These are phyloP conservation scores for Alternaria panax DNA, from an alignment of 2,329 filamentous ascomycete species.

Conservation along the genomic window DNA sequence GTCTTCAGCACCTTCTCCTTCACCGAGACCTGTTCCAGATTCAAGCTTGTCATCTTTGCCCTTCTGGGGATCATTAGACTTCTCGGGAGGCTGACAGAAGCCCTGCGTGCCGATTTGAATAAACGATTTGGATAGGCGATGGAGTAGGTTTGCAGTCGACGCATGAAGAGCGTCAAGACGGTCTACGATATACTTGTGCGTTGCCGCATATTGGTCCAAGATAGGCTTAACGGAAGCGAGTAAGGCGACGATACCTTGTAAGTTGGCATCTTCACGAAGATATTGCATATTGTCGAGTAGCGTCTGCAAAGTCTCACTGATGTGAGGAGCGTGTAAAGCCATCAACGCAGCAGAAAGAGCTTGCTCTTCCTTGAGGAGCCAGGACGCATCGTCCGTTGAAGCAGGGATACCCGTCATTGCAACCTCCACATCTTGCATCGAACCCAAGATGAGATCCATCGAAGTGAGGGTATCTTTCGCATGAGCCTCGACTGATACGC, in stretches of 20 bases:
- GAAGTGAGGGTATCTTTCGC: slow-evolving; percentile 67
- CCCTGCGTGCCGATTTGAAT: slow-evolving; percentile 81
- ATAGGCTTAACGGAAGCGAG: slow-evolving; percentile 73
- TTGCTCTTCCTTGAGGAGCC: slow-evolving; percentile 64
- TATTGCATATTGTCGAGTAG: slow-evolving; percentile 57
- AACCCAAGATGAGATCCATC: slow-evolving; percentile 79
- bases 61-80: slow-evolving; percentile 69
- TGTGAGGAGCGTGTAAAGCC: slow-evolving; percentile 65
- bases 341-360: slow-evolving; percentile 56
- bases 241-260: slow-evolving; percentile 62
- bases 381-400: slow-evolving; percentile 67
- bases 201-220: slow-evolving; percentile 72
- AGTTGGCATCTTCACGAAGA: slow-evolving; percentile 50
- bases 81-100: slow-evolving; percentile 89
- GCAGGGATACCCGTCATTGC: slow-evolving; percentile 62
- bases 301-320: slow-evolving; percentile 57
- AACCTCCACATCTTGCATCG: slow-evolving; percentile 75
- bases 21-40: slow-evolving; percentile 89
- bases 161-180: slow-evolving; percentile 71
- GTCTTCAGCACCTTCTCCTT: slow-evolving; percentile 93
- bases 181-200: slow-evolving; percentile 65
- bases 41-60: slow-evolving; percentile 82
- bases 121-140: slow-evolving; percentile 78
- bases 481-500: slow-evolving; percentile 53
- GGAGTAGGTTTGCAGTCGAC: slow-evolving; percentile 75